Evolutionary conservation across 805 yeast genomes (phyloP), one percentile per base, ranked within the genome.

Genomic region (Alloascoidea africana): DNA sequence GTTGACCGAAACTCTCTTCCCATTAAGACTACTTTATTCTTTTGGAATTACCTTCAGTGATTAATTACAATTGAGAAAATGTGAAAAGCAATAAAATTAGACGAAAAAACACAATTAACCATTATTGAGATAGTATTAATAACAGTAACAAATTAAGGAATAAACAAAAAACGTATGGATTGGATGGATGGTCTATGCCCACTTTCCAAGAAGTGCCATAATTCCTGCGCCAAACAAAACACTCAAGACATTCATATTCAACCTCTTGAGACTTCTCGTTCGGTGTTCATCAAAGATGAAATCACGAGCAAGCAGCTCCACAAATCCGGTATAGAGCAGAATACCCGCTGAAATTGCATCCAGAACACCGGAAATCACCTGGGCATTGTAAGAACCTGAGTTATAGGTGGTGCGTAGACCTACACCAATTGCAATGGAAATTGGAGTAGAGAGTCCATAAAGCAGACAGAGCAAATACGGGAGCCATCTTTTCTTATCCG

Each of bases 291-390:
- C 60, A 48, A 63, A 72, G 37, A 79, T 57, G 46, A 76, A 79
- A 51, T 80, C 89, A 42, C 76, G 73, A 3, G 86, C 89, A 63
- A 80, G 59, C 41, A 80, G 63, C 56, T 80, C 89, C 18, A 80
- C 85, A 39, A 79, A 54, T 35, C 85, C 82, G 34, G 84, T 74
- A 56, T 79, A 80, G 32, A 80, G 56, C 46, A 80, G 61, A 41
- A 80, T 69, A 32, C 89, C 89, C 2, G 85, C 70, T 16, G 86
- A 76, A 39, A 79, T 64, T 1, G 84, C 59, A 52, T 80, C 86
- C 40, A 79, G 66, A 1, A 73, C 66, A 36, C 89, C 89, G 38
- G 68, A 63, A 3, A 75, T 64, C 33, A 78, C 62, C 35, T 65
- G 60, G 1, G 80, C 73, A 5, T 56, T 63, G 51, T 65, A 64